Percentiles rank a stretch among this genome's conserved stretches.
Conservation (phyloP, 2,329 filamentous ascomycete species). For the Alternaria brassicicola region DNA sequence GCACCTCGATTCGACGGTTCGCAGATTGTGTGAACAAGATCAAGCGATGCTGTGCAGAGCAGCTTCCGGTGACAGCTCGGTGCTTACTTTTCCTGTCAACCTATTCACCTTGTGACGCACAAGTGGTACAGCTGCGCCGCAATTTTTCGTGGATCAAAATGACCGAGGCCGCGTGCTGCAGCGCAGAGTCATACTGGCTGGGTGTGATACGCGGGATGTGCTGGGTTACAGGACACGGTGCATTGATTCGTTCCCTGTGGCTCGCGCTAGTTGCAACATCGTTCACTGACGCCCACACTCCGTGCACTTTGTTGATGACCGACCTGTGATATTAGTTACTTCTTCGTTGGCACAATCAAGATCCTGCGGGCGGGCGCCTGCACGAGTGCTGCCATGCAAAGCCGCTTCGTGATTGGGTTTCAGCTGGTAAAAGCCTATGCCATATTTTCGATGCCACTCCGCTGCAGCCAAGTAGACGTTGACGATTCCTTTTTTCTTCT, state of each 20-base stretch:
- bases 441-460: slow-evolving; percentile 19
- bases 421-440: slow-evolving; percentile 10
- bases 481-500: slow-evolving; percentile 19
- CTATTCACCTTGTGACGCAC: slow-evolving; percentile 40
- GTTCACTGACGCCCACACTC: slow-evolving; percentile 9
- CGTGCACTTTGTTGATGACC: slow-evolving; percentile 4
- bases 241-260: slow-evolving; percentile 12
- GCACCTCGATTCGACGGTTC: slow-evolving; percentile 27
- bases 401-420: background rate
- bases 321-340: slow-evolving; percentile 6
- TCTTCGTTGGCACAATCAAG: slow-evolving; percentile 5
- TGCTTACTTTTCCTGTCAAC: slow-evolving; percentile 28
- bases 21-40: slow-evolving; percentile 19
- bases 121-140: slow-evolving; percentile 27
- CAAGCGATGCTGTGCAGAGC: slow-evolving; percentile 16
- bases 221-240: slow-evolving; percentile 21
- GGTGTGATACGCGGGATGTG: slow-evolving; percentile 37
- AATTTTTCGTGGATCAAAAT: slow-evolving; percentile 24
- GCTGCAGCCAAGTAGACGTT: slow-evolving; percentile 33
- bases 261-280: slow-evolving; percentile 15
- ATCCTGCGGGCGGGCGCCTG: background rate
- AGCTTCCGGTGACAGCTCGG: slow-evolving; percentile 19
- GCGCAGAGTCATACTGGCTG: slow-evolving; percentile 29
- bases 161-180: slow-evolving; percentile 35
- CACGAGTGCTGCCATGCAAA: slow-evolving; percentile 3